Percentiles rank a stretch among this genome's conserved stretches.
These are phyloP conservation scores for Lithocarpus polystachyus DNA, from an alignment of 306 rosid genomes.

Conservation along the genomic window DNA sequence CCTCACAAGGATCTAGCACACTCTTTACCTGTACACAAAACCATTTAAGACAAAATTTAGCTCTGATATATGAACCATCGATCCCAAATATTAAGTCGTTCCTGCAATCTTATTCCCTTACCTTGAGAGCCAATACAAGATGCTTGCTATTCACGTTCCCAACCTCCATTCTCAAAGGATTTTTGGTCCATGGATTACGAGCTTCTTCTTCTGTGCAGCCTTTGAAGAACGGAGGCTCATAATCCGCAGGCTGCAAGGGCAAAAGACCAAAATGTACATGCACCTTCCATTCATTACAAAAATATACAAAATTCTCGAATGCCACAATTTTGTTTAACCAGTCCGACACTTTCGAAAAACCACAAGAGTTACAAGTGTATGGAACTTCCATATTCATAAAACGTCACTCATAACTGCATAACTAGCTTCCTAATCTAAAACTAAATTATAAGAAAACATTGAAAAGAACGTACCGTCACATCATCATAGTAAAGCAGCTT, in stretches of 20 bases:
- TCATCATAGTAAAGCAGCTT: constrained; percentile 87
- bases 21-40: constrained; percentile 46
- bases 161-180: constrained; percentile 88
- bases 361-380: background rate
- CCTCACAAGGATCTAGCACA: constrained; percentile 60
- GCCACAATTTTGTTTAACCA: background rate
- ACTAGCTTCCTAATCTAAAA: constrained; percentile 4
- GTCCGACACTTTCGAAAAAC: background rate
- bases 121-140: constrained; percentile 89
- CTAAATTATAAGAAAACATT: constrained; percentile 1
- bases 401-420: background rate
- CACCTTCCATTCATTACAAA: background rate
- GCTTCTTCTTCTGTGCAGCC: constrained; percentile 78
- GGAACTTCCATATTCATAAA: background rate
- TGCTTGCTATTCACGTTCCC: constrained; percentile 98
- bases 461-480: constrained; percentile 60
- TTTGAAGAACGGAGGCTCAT: constrained; percentile 96
- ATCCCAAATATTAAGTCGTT: background rate
- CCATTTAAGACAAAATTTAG: background rate
- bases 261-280: constrained; percentile 6
- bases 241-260: constrained; percentile 78
- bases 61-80: constrained; percentile 1
- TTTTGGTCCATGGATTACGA: constrained; percentile 68
- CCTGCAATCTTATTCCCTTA: constrained; percentile 24
- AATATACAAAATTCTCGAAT: background rate